These are phyloP conservation scores for Wickerhamomyces chambardii DNA, from an alignment of 805 yeast species.

Conservation along the genomic window DNA sequence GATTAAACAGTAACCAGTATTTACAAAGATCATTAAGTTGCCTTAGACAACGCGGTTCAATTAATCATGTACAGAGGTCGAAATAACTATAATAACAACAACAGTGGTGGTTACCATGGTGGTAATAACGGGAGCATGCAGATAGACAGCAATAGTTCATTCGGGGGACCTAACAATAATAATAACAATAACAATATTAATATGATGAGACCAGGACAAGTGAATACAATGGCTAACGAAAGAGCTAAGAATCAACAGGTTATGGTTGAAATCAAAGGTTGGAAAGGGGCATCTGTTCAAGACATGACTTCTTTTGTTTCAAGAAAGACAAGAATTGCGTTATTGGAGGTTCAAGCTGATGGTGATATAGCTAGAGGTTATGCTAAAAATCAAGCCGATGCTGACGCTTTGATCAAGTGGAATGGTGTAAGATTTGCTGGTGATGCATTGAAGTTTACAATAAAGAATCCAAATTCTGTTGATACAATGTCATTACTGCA, in stretches of 20 bases:
- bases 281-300: constrained; percentile 71
- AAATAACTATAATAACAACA: not conserved
- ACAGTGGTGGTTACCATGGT: not conserved
- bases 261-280: constrained; percentile 59
- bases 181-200: too few relatives aligned
- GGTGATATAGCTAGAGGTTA: constrained; percentile 51
- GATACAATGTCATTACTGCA: constrained; percentile 56
- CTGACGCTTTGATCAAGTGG: constrained; percentile 48
- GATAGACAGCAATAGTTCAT: not conserved
- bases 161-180: too few relatives aligned
- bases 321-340: constrained; percentile 51
- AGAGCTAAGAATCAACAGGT: constrained; percentile 24
- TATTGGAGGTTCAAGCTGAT: constrained; percentile 45
- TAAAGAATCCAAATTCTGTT: constrained; percentile 19
- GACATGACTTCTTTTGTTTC: constrained; percentile 64
- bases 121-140: not conserved
- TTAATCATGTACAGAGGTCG: not conserved
- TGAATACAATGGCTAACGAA: constrained; percentile 17
- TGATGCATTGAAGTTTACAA: constrained; percentile 44
- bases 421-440: constrained; percentile 83
- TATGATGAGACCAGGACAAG: constrained; percentile 1
- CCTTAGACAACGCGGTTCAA: too few relatives aligned
- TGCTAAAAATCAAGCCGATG: constrained; percentile 47
- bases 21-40: too few relatives aligned
- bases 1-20: too few relatives aligned